Percentiles rank a stretch among this genome's conserved stretches.
phyloP scores from a whole-genome alignment of 768 basidiomycete genomes.

The Harrya chromipes region DNA sequence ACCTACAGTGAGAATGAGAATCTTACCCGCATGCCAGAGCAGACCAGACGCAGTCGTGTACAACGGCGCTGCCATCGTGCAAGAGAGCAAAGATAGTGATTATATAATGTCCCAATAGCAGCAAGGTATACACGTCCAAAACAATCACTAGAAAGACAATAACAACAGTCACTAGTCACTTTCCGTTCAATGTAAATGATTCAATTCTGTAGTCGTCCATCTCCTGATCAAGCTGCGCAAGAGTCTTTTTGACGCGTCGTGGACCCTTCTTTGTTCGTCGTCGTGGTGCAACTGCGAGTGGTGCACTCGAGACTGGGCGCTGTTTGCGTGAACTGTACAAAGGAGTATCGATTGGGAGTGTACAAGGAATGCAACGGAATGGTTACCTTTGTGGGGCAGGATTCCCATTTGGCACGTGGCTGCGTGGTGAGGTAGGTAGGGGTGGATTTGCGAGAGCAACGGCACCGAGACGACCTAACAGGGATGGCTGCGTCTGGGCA shows the following conservation, averaged over 20 bases:
- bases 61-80: slow-evolving; percentile 79
- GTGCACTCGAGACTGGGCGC: slow-evolving; percentile 14
- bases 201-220: slow-evolving; percentile 76
- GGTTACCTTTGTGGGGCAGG: slow-evolving; percentile 11
- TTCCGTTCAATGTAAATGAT: slow-evolving; percentile 17
- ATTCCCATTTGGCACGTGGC: slow-evolving; percentile 18
- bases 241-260: slow-evolving; percentile 65
- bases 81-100: slow-evolving; percentile 3
- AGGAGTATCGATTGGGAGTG: background rate
- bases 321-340: slow-evolving; percentile 20
- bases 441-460: slow-evolving; percentile 1
- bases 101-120: slow-evolving; percentile 15
- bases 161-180: too few species aligned
- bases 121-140: background rate
- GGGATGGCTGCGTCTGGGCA: slow-evolving; percentile 33
- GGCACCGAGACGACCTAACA: slow-evolving; percentile 37
- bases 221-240: slow-evolving; percentile 68
- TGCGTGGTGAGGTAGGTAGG: slow-evolving; percentile 3
- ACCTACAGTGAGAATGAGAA: slow-evolving; percentile 88
- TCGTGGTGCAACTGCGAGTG: slow-evolving; percentile 31
- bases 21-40: slow-evolving; percentile 92
- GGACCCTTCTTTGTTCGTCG: slow-evolving; percentile 69
- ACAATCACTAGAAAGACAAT: too few species aligned
- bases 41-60: slow-evolving; percentile 90
- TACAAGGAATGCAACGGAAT: background rate